Evolutionary conservation across 2,329 filamentous ascomycete genomes (phyloP).

Genomic region (Ceratocystis eucalypticola): DNA sequence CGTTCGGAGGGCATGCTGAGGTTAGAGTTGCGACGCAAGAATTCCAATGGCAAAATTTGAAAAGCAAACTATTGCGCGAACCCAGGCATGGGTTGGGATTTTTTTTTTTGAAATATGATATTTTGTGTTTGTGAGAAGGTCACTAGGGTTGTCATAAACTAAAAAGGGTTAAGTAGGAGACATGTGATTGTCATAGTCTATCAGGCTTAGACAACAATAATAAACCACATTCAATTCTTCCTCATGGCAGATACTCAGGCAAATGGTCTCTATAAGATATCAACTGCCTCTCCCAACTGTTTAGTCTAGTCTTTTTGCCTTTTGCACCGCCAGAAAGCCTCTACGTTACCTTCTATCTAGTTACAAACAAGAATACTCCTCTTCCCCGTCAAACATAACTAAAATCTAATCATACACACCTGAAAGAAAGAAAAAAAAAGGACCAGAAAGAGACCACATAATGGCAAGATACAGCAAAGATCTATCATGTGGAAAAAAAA

Average conservation of each 20-base stretch:
- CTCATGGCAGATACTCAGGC: too few relatives aligned
- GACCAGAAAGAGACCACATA: background rate
- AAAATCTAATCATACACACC: slow-evolving; percentile 4
- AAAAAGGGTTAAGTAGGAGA: background rate
- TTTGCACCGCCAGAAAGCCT: background rate
- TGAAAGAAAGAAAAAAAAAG: background rate
- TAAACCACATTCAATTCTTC: background rate
- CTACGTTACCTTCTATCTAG: background rate
- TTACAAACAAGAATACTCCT: background rate
- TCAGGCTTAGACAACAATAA: background rate
- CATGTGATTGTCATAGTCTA: background rate
- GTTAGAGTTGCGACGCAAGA: background rate
- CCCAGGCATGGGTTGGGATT: background rate
- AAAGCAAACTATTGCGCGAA: background rate
- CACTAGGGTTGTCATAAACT: background rate
- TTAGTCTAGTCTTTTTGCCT: background rate
- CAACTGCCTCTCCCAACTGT: background rate
- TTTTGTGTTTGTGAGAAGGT: background rate
- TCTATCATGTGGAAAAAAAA: background rate
- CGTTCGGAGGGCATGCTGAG: slow-evolving; percentile 9
- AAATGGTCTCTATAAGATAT: background rate
- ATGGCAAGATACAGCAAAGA: background rate
- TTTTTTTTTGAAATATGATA: background rate
- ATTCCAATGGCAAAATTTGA: background rate
- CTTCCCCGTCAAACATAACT: background rate